phyloP scores from a whole-genome alignment of 495 filamentous ascomycete species.

The Xylaria curta region DNA sequence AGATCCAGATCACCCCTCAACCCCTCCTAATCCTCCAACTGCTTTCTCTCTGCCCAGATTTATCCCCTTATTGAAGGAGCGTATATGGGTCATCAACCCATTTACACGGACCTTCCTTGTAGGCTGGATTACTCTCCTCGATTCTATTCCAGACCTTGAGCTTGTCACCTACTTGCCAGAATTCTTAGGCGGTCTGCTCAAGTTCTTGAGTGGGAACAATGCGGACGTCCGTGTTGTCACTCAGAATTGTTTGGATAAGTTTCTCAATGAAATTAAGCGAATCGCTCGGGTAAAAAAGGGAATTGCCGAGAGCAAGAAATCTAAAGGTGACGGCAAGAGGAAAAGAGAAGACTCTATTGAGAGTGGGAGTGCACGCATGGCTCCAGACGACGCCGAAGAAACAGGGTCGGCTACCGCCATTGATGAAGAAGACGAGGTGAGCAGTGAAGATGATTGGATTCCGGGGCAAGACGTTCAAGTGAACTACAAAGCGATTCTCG shows the following conservation, averaged over 20 bases:
- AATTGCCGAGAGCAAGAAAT: conserved; percentile 83
- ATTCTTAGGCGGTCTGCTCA: conserved; percentile 88
- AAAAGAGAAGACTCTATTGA: conserved; percentile 72
- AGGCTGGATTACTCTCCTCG: conserved; percentile 91
- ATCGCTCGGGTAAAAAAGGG: conserved; percentile 92
- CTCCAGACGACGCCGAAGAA: conserved; percentile 53
- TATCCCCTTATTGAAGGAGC: conserved; percentile 89
- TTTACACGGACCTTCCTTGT: conserved; percentile 96
- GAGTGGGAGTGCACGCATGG: conserved; percentile 57
- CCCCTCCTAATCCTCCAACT: conserved; percentile 63
- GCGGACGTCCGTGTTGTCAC: conserved; percentile 93
- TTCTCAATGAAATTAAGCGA: conserved; percentile 91
- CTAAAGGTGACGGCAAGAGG: conserved; percentile 67
- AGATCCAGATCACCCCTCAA: conserved; percentile 48
- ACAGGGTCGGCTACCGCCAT: conserved; percentile 64
- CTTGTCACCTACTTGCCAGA: conserved; percentile 91
- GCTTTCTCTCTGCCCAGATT: conserved; percentile 93
- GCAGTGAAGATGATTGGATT: conserved; percentile 89
- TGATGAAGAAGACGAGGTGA: conserved; percentile 62
- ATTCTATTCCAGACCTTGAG: conserved; percentile 97
- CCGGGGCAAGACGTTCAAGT: conserved; percentile 97
- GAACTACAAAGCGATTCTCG: conserved; percentile 87
- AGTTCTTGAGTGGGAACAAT: conserved; percentile 90
- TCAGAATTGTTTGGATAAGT: conserved; percentile 87
- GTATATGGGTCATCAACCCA: conserved; percentile 91